Evolutionary conservation across 1,284 basidiomycete genomes (phyloP), one percentile per base, ranked within the genome.

Genomic region (Cryptococcus sp.): DNA sequence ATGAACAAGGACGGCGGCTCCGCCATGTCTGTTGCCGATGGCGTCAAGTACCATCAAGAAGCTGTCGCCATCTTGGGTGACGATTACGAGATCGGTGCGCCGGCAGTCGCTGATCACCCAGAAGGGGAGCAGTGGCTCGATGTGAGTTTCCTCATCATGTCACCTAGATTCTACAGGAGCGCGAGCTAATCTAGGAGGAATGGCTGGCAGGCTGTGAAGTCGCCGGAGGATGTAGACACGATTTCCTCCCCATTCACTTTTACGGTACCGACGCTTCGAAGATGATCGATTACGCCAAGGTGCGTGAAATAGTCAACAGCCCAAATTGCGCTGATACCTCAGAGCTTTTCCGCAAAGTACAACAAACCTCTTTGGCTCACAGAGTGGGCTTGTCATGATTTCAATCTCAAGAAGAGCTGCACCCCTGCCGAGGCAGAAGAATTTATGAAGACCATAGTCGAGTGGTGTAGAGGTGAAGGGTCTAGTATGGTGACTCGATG

Each of bases 351-450:
- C 1, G 16, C 46, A 19, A 39, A 39, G 4, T 32, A 42, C 18
- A 53, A 52, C 11, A 67, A 67, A 46, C 63, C 64, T 0, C 56
- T 70, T 39, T 70, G 67, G 67, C 36, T 70, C 37, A 68, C 67
- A 19, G 67, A 70, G 52, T 59, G 53, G 36, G 56, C 54, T n/a
- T 64, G 61, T 48, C 22, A 44, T 7, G 61, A 64, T 45, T 64
- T 58, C 46, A 34, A 32, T 7, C 53, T 53, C 31, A 24, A 49
- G 10, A 46, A 57, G 46, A n/a, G 7, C 5, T 67, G 68, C 44
- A 54, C 50, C 36, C 51, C 54, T 14, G 60, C 54, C 11, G 51
- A 67, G 40, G 55, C 54, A 16, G 42, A 61, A 43, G 46, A 48
- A 1, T 70, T 70, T 52, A 67, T 68, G 62, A 55, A 57, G 48